phyloP scores from a whole-genome alignment of 129 eudicot species.

The Flaveria brownii region DNA sequence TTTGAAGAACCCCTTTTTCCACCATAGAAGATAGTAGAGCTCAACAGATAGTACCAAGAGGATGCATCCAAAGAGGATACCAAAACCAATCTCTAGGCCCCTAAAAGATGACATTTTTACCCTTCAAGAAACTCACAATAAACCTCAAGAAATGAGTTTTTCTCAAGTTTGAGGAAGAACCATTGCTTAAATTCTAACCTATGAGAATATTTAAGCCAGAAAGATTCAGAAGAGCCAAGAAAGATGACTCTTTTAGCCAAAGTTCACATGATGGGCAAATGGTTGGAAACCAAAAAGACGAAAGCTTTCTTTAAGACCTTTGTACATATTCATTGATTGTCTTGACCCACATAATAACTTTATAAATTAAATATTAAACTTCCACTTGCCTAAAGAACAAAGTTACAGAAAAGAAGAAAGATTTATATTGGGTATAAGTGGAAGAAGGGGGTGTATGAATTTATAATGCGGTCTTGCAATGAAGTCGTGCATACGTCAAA shows the following conservation, averaged over 20 bases:
- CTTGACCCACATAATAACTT: constrained; percentile 26
- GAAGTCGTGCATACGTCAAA: constrained; percentile 21
- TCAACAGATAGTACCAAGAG: constrained; percentile 72
- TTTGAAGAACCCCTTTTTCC: constrained; percentile 55
- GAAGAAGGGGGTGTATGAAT: constrained; percentile 19
- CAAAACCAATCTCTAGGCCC: constrained; percentile 77
- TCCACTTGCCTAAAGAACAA: constrained; percentile 17
- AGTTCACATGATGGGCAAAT: constrained; percentile 47
- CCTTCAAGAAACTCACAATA: constrained; percentile 30
- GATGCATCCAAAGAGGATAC: constrained; percentile 76
- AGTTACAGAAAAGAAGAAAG: constrained; percentile 7
- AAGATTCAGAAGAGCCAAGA: constrained; percentile 37
- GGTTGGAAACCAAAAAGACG: constrained; percentile 26
- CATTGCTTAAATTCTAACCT: constrained; percentile 23
- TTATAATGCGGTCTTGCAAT: constrained; percentile 19
- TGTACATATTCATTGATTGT: constrained; percentile 32
- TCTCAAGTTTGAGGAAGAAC: constrained; percentile 30
- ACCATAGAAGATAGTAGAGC: constrained; percentile 72
- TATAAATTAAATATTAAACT: constrained; percentile 12
- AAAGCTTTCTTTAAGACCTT: constrained; percentile 27
- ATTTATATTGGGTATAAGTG: constrained; percentile 14
- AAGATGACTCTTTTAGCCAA: constrained; percentile 37
- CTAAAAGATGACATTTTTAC: constrained; percentile 69
- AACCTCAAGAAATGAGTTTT: constrained; percentile 16
- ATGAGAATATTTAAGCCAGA: constrained; percentile 35